Evolutionary conservation across 1,284 basidiomycete genomes (phyloP).

Genomic region (Tetrapyrgos nigripes): DNA sequence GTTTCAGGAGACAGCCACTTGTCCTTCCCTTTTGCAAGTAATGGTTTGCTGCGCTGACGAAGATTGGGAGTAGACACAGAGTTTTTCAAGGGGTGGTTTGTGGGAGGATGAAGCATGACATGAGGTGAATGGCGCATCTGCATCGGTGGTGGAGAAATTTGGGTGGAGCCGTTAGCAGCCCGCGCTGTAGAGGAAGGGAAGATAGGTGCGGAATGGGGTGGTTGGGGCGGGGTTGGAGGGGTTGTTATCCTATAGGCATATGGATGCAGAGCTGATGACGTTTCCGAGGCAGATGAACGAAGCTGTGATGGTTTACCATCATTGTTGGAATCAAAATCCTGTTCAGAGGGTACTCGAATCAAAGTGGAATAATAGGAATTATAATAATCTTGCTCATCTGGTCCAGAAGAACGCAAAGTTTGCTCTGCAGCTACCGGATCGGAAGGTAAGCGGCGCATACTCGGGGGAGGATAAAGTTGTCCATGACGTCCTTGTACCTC

Average conservation of each 20-base stretch:
- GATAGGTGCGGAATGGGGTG: conserved; percentile 13
- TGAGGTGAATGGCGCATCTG: conserved; percentile 7
- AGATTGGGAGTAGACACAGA: conserved; percentile 72
- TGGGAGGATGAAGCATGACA: not conserved
- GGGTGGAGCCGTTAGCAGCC: not conserved
- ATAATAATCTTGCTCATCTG: conserved; percentile 43
- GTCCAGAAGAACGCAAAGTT: conserved; percentile 7
- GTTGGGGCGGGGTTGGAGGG: conserved; percentile 1
- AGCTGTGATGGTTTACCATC: conserved; percentile 22
- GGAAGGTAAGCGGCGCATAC: conserved; percentile 4
- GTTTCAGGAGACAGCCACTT: conserved; percentile 75
- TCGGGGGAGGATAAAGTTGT: not conserved
- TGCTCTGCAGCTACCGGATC: conserved; percentile 8
- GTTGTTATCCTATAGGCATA: conserved; percentile 53
- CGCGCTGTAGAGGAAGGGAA: not conserved
- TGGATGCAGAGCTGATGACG: conserved; percentile 47
- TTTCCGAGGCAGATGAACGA: conserved; percentile 16
- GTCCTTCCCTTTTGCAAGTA: conserved; percentile 50
- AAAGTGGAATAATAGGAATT: conserved; percentile 42
- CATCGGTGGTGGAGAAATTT: conserved; percentile 1
- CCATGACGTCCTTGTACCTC: not conserved
- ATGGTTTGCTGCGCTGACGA: conserved; percentile 30
- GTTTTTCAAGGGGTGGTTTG: conserved; percentile 43
- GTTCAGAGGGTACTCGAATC: conserved; percentile 15
- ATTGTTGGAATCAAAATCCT: conserved; percentile 23